A percentile compares a stretch with the other conserved stretches of the same genome.
These are phyloP conservation scores for Talaromyces funiculosus DNA, from an alignment of 2,329 filamentous ascomycete species.

Conservation along the genomic window DNA sequence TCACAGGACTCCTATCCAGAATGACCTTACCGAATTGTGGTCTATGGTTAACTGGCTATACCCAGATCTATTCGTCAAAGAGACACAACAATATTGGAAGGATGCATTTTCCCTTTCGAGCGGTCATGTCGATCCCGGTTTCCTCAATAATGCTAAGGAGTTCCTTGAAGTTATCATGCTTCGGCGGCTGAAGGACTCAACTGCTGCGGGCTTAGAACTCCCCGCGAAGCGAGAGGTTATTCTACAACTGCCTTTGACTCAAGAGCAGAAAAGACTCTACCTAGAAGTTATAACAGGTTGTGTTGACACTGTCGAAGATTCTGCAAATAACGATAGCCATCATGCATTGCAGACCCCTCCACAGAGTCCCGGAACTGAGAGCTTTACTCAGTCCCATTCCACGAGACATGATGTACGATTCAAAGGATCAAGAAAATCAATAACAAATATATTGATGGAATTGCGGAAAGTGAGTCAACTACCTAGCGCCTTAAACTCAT, in stretches of 20 bases:
- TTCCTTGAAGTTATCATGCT: slow-evolving; percentile 56
- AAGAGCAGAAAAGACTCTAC: background rate
- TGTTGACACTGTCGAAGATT: background rate
- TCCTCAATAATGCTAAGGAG: slow-evolving; percentile 49
- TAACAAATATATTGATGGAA: slow-evolving; percentile 51
- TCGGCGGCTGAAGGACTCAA: slow-evolving; percentile 51
- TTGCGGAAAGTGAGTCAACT: slow-evolving; percentile 39
- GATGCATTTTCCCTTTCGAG: slow-evolving; percentile 53
- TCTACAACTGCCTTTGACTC: background rate
- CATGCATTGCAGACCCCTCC: background rate
- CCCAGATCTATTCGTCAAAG: slow-evolving; percentile 51
- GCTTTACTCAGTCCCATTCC: background rate
- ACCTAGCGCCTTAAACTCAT: background rate
- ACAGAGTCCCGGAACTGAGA: background rate
- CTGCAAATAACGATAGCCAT: background rate
- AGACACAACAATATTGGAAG: slow-evolving; percentile 48
- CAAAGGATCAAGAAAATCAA: slow-evolving; percentile 31
- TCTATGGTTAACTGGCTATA: slow-evolving; percentile 54
- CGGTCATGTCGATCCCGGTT: slow-evolving; percentile 49
- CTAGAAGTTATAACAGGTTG: background rate
- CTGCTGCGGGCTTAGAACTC: slow-evolving; percentile 26
- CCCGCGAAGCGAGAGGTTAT: background rate
- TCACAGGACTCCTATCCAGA: slow-evolving; percentile 50
- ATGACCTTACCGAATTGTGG: slow-evolving; percentile 55
- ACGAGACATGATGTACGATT: background rate